Conservation (phyloP, 768 basidiomycete species). For the Xerocomus potaroensis region DNA sequence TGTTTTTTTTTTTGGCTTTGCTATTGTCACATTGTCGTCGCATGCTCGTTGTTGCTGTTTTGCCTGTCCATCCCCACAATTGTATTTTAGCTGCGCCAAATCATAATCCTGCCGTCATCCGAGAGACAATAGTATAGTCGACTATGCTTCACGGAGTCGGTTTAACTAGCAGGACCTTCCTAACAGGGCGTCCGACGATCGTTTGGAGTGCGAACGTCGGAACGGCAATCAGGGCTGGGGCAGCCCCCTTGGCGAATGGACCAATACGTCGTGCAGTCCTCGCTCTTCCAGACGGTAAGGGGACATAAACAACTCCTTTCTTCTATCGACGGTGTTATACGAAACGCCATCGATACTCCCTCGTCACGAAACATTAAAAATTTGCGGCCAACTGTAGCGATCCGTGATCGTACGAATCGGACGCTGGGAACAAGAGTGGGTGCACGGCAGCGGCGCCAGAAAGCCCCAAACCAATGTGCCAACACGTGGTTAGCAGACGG, state of each 20-base stretch:
- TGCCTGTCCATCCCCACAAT: conserved; percentile 10
- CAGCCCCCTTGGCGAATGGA: not conserved
- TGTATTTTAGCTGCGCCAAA: conserved; percentile 14
- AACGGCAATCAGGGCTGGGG: conserved; percentile 16
- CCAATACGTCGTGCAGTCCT: not conserved
- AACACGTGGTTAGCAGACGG: conserved; percentile 18
- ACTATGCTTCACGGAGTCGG: conserved; percentile 20
- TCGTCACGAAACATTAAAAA: conserved; percentile 20
- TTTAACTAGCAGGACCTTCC: conserved; percentile 12
- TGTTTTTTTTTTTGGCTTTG: not conserved
- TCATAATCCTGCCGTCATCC: conserved; percentile 13
- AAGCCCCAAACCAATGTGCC: not conserved
- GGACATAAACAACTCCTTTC: not conserved
- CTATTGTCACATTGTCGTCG: conserved; percentile 11
- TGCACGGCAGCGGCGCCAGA: conserved; percentile 4
- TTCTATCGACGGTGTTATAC: conserved; percentile 6
- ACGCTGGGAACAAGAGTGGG: conserved; percentile 12
- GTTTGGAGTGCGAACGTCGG: not conserved
- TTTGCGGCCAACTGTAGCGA: conserved; percentile 7
- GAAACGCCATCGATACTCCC: conserved; percentile 10
- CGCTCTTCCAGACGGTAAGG: conserved; percentile 2
- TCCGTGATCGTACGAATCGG: conserved; percentile 5
- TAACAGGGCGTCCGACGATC: conserved; percentile 17
- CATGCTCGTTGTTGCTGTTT: not conserved
- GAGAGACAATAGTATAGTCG: not conserved